phyloP scores from a whole-genome alignment of 768 basidiomycete genomes.

The Naganishia randhawae region DNA sequence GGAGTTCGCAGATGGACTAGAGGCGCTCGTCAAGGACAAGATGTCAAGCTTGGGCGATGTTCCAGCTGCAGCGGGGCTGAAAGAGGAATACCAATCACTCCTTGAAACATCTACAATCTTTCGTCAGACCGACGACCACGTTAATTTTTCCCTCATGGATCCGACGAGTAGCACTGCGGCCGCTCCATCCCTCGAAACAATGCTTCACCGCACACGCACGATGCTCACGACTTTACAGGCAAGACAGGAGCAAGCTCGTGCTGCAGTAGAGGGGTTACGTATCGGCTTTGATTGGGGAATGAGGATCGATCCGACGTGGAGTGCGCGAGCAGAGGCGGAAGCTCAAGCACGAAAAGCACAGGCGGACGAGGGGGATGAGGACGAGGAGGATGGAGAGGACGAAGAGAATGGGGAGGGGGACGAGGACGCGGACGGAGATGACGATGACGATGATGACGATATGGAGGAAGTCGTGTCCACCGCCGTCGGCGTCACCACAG shows the following conservation, averaged over 20 bases:
- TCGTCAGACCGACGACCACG: slow-evolving; percentile 2
- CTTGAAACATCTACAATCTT: neutral
- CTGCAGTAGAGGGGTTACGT: neutral
- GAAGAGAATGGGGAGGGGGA: neutral
- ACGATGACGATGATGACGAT: slow-evolving; percentile 11
- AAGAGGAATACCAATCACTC: neutral
- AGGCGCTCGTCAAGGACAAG: slow-evolving; percentile 3
- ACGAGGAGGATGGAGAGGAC: neutral
- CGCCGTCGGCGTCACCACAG: neutral
- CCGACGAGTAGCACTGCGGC: neutral
- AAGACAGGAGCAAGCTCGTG: neutral
- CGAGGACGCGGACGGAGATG: neutral
- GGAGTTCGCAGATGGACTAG: neutral
- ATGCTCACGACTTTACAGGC: neutral
- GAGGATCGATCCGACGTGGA: slow-evolving; percentile 5
- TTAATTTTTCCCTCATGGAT: slow-evolving; percentile 11
- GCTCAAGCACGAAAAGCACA: neutral
- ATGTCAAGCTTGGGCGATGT: neutral
- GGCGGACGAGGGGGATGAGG: slow-evolving; percentile 7
- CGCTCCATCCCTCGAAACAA: neutral
- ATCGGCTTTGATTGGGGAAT: slow-evolving; percentile 7
- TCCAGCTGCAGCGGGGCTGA: neutral
- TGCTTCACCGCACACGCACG: neutral
- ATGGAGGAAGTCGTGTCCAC: neutral
- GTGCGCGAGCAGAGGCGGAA: neutral